Conservation (phyloP, 306 rosid genomes). For the Sicyos baderoa region DNA sequence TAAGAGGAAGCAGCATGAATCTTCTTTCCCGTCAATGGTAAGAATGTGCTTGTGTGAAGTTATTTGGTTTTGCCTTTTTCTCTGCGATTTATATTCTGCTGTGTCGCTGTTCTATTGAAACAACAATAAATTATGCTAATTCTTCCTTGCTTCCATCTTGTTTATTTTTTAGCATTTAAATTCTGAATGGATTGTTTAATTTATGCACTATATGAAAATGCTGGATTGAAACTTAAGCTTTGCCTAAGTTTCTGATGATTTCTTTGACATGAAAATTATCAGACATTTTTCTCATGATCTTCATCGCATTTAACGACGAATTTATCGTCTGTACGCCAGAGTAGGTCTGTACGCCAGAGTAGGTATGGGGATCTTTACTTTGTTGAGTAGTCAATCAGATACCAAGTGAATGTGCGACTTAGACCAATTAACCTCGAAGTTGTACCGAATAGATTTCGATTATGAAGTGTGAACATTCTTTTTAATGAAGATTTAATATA, state of each 20-base stretch:
- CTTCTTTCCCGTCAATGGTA: slow-evolving; percentile 33
- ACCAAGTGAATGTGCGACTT: neutral
- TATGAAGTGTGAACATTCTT: neutral
- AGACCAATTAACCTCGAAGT: neutral
- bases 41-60: neutral
- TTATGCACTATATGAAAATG: slow-evolving; percentile 9
- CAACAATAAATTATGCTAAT: neutral
- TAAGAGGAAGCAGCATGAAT: slow-evolving; percentile 30
- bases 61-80: slow-evolving; percentile 4
- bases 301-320: neutral
- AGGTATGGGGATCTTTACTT: neutral
- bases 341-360: too few relatives aligned
- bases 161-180: neutral
- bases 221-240: slow-evolving; percentile 8
- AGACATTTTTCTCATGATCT: neutral
- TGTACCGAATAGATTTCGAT: neutral
- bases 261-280: neutral
- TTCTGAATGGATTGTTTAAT: slow-evolving; percentile 1
- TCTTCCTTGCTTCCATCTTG: neutral
- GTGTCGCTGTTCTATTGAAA: neutral
- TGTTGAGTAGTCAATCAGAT: neutral
- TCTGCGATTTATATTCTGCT: neutral
- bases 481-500: neutral
- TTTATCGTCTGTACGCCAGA: too few relatives aligned
- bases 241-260: too few relatives aligned